phyloP scores from a whole-genome alignment of 202 grass and related monocot genomes.

The Setaria viridis region DNA sequence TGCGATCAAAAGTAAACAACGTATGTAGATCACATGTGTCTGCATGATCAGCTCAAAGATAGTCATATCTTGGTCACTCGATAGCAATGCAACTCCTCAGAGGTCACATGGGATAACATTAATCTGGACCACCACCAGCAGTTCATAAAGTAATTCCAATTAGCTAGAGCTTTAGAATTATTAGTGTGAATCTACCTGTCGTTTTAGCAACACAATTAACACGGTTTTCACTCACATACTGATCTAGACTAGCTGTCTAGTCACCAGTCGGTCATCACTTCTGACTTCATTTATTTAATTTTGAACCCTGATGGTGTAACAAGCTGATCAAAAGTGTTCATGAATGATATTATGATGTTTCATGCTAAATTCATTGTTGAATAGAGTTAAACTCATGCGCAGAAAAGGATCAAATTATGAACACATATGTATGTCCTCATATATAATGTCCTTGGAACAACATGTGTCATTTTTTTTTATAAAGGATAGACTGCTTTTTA shows the following conservation, averaged over 20 bases:
- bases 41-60: background rate
- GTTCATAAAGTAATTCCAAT: background rate
- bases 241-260: background rate
- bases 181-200: background rate
- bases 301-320: background rate
- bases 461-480: background rate
- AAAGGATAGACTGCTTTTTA: background rate
- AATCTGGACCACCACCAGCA: background rate
- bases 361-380: background rate
- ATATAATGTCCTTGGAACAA: background rate
- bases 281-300: background rate
- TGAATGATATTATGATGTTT: background rate
- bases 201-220: background rate
- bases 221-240: background rate
- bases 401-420: background rate
- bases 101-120: background rate
- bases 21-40: background rate
- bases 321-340: background rate
- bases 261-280: background rate
- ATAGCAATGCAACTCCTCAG: too few species aligned
- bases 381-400: too few species aligned
- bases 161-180: background rate
- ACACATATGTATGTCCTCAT: background rate
- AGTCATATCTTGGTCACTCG: background rate
- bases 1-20: background rate